Percentiles rank a stretch among this genome's conserved stretches.
These are phyloP conservation scores for Farysia itapuensis DNA, from an alignment of 1,284 basidiomycete genomes.

Conservation along the genomic window DNA sequence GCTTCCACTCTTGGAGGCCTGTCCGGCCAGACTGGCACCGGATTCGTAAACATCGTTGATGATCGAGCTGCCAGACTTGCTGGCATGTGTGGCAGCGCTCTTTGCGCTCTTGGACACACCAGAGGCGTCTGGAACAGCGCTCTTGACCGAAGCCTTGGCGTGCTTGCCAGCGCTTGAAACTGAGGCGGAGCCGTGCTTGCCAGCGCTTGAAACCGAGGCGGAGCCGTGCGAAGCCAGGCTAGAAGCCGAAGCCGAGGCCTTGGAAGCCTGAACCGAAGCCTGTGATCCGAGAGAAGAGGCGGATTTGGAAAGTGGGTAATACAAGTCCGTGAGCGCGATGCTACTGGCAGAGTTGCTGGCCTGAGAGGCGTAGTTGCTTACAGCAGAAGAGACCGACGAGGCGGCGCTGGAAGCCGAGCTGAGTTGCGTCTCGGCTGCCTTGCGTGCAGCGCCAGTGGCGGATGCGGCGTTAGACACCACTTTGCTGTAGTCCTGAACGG, in stretches of 20 bases:
- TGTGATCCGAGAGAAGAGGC: constrained; percentile 33
- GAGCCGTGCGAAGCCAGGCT: constrained; percentile 5
- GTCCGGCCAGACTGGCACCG: constrained; percentile 5
- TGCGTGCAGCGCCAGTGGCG: constrained; percentile 19
- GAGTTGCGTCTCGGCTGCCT: constrained; percentile 26
- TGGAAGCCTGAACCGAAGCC: constrained; percentile 36
- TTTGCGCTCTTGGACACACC: constrained; percentile 24
- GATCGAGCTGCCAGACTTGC: constrained; percentile 31
- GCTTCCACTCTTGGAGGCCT: constrained; percentile 39
- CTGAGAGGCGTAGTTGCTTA: constrained; percentile 35
- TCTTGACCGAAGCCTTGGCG: constrained; percentile 12
- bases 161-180: constrained; percentile 8
- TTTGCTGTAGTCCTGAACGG: constrained; percentile 51
- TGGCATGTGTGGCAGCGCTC: constrained; percentile 34
- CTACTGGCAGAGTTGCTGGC: constrained; percentile 24
- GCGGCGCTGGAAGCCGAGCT: constrained; percentile 36
- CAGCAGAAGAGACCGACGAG: constrained; percentile 44
- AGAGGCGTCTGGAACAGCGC: constrained; percentile 23
- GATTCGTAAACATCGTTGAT: neutral
- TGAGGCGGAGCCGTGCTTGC: constrained; percentile 15
- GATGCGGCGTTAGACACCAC: constrained; percentile 31
- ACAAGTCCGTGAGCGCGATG: constrained; percentile 42
- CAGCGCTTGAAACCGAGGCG: constrained; percentile 13
- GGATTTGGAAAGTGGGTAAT: constrained; percentile 41
- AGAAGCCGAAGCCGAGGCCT: constrained; percentile 10